These are phyloP conservation scores for Apium graveolens DNA, from an alignment of 129 eudicot genomes.

Conservation along the genomic window DNA sequence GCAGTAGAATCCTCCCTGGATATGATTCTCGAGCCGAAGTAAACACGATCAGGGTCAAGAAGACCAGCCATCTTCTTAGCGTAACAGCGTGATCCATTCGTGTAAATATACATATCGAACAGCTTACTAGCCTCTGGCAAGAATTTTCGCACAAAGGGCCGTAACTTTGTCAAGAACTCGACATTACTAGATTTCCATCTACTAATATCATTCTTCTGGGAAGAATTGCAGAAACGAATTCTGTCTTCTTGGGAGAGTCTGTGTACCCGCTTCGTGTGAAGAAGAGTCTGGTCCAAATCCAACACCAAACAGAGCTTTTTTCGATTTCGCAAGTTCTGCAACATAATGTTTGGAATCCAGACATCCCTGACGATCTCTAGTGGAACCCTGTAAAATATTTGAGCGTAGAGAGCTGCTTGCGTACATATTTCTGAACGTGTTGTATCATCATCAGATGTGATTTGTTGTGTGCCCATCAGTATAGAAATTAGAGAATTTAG, in stretches of 20 bases:
- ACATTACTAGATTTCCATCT: not conserved
- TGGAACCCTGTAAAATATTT: not conserved
- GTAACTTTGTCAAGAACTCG: conserved; percentile 26
- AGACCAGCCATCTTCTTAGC: conserved; percentile 32
- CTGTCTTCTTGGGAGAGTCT: not conserved
- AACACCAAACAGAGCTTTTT: not conserved
- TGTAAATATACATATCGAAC: conserved; percentile 49
- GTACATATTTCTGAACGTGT: not conserved
- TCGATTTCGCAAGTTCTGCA: not conserved
- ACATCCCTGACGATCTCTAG: not conserved
- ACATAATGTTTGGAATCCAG: not conserved
- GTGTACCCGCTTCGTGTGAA: not conserved
- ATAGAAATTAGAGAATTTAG: not conserved
- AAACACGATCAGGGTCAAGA: conserved; percentile 32
- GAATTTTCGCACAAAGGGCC: conserved; percentile 42
- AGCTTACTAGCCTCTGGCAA: conserved; percentile 33
- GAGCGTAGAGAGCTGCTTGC: not conserved
- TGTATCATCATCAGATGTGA: not conserved
- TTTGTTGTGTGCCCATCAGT: not conserved
- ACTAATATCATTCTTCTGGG: not conserved
- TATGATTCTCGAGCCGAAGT: conserved; percentile 35
- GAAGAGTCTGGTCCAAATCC: not conserved
- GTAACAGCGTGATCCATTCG: conserved; percentile 40
- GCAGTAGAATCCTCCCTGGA: conserved; percentile 22
- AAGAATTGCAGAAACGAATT: not conserved